A percentile compares a stretch with the other conserved stretches of the same genome.
These are phyloP conservation scores for Talaromyces funiculosus DNA, from an alignment of 2,329 filamentous ascomycete genomes.

Conservation along the genomic window DNA sequence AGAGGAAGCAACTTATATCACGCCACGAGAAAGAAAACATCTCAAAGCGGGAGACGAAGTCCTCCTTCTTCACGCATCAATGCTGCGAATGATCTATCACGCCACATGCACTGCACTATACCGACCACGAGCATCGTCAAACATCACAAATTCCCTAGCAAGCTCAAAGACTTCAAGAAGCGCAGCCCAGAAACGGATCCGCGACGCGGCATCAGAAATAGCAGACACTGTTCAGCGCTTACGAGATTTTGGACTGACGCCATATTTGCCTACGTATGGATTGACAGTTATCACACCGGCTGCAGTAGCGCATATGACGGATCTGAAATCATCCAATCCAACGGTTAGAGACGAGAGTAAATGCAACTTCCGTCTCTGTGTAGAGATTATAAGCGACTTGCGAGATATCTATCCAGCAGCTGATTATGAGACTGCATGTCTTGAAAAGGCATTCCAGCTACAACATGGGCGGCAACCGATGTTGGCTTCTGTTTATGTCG, in stretches of 20 bases:
- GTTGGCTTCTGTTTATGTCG: constrained; percentile 28
- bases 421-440: constrained; percentile 56
- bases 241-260: constrained; percentile 63
- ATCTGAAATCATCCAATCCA: constrained; percentile 72
- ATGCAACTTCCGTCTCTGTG: constrained; percentile 74
- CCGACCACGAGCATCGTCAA: constrained; percentile 67
- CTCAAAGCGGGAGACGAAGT: constrained; percentile 47
- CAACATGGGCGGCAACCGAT: constrained; percentile 21
- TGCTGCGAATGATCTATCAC: constrained; percentile 85
- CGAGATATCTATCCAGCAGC: constrained; percentile 81
- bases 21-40: constrained; percentile 55
- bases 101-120: constrained; percentile 85
- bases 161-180: constrained; percentile 52
- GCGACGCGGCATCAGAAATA: constrained; percentile 74
- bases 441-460: constrained; percentile 30
- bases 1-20: constrained; percentile 60
- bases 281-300: constrained; percentile 81
- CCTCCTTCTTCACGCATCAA: constrained; percentile 64
- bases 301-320: constrained; percentile 81
- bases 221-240: constrained; percentile 72
- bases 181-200: constrained; percentile 70
- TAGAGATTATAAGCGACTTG: constrained; percentile 75
- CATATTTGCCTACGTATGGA: constrained; percentile 73
- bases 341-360: constrained; percentile 64
- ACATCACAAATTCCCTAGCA: constrained; percentile 18